Conservation (phyloP, 2,329 filamentous ascomycete genomes). For the Exophiala sp. region DNA sequence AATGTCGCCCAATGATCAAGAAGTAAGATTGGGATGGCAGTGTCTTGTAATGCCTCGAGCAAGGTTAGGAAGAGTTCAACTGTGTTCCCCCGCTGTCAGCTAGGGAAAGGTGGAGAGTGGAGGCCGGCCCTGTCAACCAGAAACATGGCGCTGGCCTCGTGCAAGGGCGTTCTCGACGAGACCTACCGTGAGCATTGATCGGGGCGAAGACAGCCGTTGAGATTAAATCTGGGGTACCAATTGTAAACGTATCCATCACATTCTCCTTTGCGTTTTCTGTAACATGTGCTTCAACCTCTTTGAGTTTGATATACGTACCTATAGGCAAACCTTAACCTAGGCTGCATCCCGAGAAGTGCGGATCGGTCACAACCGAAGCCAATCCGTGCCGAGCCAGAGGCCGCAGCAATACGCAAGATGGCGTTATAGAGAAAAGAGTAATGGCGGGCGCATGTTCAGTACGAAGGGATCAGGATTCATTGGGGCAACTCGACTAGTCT, state of each 20-base stretch:
- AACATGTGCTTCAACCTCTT: too few relatives aligned
- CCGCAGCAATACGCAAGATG: too few relatives aligned
- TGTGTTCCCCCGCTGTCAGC: not conserved
- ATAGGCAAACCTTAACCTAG: too few relatives aligned
- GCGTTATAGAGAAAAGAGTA: too few relatives aligned
- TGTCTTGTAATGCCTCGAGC: not conserved
- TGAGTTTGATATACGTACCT: not conserved
- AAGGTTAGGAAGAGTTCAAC: not conserved
- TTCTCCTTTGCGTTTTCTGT: not conserved
- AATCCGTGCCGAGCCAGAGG: too few relatives aligned
- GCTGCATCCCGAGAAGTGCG: too few relatives aligned
- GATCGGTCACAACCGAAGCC: too few relatives aligned
- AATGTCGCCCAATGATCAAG: not conserved
- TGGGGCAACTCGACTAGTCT: too few relatives aligned
- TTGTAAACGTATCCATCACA: too few relatives aligned
- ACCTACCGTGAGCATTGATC: not conserved
- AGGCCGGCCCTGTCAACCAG: not conserved
- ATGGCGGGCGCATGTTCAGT: too few relatives aligned
- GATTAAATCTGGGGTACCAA: not conserved
- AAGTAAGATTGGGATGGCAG: not conserved
- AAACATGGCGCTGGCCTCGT: not conserved
- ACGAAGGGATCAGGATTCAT: too few relatives aligned
- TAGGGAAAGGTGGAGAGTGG: not conserved
- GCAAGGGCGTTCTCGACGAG: not conserved
- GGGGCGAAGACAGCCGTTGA: not conserved